Evolutionary conservation across 306 rosid genomes (phyloP).

Genomic region (Hippophae tibetana): DNA sequence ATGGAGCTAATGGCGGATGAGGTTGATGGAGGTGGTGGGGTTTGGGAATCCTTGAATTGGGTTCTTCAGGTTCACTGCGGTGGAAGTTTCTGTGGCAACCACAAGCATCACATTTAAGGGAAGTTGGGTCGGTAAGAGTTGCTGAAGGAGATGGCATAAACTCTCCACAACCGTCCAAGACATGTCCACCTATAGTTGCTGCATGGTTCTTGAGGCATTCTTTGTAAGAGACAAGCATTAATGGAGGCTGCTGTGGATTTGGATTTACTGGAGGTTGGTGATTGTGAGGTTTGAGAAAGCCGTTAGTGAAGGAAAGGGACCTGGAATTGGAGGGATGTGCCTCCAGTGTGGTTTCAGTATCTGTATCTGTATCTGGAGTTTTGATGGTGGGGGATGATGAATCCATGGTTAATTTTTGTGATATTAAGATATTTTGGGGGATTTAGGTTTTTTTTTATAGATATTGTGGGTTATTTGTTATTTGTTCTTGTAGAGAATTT

Average conservation of each 20-base stretch:
- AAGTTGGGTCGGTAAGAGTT: slow-evolving; percentile 47
- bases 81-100: slow-evolving; percentile 96
- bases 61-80: slow-evolving; percentile 59
- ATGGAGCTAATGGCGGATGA: slow-evolving; percentile 2
- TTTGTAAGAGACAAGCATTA: slow-evolving; percentile 33
- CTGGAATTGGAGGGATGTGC: slow-evolving; percentile 10
- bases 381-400: slow-evolving; percentile 11
- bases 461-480: no score
- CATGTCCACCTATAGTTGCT: slow-evolving; percentile 71
- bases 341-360: slow-evolving; percentile 37
- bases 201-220: slow-evolving; percentile 94
- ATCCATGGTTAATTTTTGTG: slow-evolving; percentile 33
- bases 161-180: slow-evolving; percentile 89
- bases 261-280: slow-evolving; percentile 1
- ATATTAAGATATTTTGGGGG: no score
- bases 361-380: slow-evolving; percentile 33
- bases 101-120: slow-evolving; percentile 81
- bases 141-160: slow-evolving; percentile 52
- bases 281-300: slow-evolving; percentile 37
- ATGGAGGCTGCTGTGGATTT: not conserved
- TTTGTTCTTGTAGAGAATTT: no score
- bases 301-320: slow-evolving; percentile 44
- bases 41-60: slow-evolving; percentile 18
- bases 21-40: slow-evolving; percentile 16
- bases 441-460: no score